A percentile compares a stretch with the other conserved stretches of the same genome.
These are phyloP conservation scores for Bipolaris oryzae DNA, from an alignment of 2,329 filamentous ascomycete genomes.

Conservation along the genomic window DNA sequence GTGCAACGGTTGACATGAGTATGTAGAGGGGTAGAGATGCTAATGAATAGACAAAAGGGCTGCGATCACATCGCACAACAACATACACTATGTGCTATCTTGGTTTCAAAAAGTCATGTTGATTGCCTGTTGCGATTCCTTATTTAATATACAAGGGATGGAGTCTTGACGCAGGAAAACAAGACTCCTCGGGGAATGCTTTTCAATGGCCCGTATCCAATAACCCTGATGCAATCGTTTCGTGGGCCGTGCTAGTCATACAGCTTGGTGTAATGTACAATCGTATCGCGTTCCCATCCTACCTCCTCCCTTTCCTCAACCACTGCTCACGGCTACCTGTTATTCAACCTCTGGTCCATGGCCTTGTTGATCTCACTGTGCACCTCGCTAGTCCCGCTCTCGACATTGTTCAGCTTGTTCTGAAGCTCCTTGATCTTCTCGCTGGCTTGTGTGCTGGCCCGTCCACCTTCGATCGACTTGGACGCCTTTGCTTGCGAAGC, in stretches of 20 bases:
- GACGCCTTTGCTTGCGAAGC: slow-evolving; percentile 74
- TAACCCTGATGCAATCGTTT: slow-evolving; percentile 27
- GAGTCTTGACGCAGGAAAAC: slow-evolving; percentile 21
- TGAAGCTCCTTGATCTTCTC: slow-evolving; percentile 44
- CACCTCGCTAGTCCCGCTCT: slow-evolving; percentile 31
- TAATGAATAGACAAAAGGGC: no score
- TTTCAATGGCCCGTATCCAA: slow-evolving; percentile 24
- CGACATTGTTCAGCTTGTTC: slow-evolving; percentile 31
- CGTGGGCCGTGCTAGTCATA: slow-evolving; percentile 36
- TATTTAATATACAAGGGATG: slow-evolving; percentile 22
- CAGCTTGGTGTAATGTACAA: slow-evolving; percentile 43
- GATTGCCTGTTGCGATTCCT: slow-evolving; percentile 7
- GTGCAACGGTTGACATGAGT: slow-evolving; percentile 23
- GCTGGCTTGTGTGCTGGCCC: slow-evolving; percentile 28
- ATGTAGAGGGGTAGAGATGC: no score
- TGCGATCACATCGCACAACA: no score
- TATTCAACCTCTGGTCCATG: slow-evolving; percentile 45
- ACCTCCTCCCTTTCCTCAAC: neutral
- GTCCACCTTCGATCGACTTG: slow-evolving; percentile 41
- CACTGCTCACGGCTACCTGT: slow-evolving; percentile 23
- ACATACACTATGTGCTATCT: neutral
- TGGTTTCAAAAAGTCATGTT: slow-evolving; percentile 1
- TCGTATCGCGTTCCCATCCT: slow-evolving; percentile 13
- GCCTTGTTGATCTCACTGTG: slow-evolving; percentile 42
- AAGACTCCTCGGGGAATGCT: slow-evolving; percentile 20